Evolutionary conservation across 352 stramenopile genomes (phyloP).

Genomic region (Phytopythium ostracodes): DNA sequence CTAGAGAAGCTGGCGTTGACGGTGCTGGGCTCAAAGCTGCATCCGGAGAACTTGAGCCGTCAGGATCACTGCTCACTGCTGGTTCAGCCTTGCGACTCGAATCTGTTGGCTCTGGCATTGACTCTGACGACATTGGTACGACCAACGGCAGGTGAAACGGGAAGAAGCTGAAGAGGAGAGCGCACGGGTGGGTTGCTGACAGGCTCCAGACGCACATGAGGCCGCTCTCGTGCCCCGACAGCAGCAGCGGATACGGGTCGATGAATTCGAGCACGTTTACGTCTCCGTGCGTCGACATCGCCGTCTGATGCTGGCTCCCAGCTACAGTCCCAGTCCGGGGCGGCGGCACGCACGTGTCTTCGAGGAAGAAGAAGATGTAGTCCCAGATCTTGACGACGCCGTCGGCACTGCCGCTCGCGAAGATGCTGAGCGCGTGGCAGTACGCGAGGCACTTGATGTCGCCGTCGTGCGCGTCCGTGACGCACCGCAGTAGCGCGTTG

Average conservation of each 20-base stretch:
- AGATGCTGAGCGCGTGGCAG: constrained; percentile 61
- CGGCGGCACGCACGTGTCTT: constrained; percentile 40
- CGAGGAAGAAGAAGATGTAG: constrained; percentile 80
- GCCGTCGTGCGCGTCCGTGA: constrained; percentile 63
- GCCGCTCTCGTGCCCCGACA: constrained; percentile 71
- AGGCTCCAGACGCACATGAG: constrained; percentile 58
- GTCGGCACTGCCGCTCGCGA: constrained; percentile 57
- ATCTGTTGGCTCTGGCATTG: neutral
- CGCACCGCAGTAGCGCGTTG: constrained; percentile 61
- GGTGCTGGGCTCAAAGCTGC: neutral
- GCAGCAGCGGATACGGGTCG: constrained; percentile 66
- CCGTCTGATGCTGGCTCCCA: constrained; percentile 8
- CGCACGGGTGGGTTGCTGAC: constrained; percentile 37
- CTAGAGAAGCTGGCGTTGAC: neutral
- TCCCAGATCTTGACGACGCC: constrained; percentile 82
- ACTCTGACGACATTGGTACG: neutral
- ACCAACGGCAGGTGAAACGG: constrained; percentile 21
- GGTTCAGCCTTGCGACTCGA: neutral
- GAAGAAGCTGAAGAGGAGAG: constrained; percentile 36
- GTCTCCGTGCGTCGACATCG: constrained; percentile 21
- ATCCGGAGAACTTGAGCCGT: too few relatives aligned
- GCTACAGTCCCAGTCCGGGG: neutral
- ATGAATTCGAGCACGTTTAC: constrained; percentile 69
- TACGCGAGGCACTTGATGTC: constrained; percentile 81
- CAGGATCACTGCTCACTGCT: too few relatives aligned